phyloP scores from a whole-genome alignment of 2,329 filamentous ascomycete species.

The Gnomoniopsis sp. region DNA sequence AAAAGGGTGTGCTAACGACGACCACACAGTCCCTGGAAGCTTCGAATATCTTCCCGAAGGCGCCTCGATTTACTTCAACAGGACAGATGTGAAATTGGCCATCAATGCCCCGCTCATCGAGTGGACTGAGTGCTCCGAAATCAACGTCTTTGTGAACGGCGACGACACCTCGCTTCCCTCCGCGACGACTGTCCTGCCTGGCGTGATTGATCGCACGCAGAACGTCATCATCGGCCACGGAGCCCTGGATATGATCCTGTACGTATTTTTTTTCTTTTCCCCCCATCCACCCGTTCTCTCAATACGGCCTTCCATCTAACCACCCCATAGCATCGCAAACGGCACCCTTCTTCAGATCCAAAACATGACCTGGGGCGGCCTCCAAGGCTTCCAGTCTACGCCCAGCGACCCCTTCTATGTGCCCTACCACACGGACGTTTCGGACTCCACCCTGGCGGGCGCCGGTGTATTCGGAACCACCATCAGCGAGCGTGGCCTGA shows the following conservation, averaged over 20 bases:
- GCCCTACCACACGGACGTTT: constrained; percentile 53
- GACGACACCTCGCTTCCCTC: constrained; percentile 21
- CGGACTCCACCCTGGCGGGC: constrained; percentile 45
- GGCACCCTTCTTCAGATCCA: constrained; percentile 68
- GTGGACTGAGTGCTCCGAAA: constrained; percentile 55
- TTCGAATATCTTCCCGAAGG: constrained; percentile 61
- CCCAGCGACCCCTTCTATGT: constrained; percentile 63
- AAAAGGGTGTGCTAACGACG: not conserved
- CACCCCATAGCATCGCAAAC: constrained; percentile 42
- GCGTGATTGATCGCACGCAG: constrained; percentile 67
- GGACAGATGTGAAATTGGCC: constrained; percentile 60
- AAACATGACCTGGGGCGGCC: constrained; percentile 73
- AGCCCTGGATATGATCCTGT: constrained; percentile 60
- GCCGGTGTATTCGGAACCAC: constrained; percentile 66
- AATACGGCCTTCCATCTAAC: not conserved
- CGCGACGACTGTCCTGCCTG: constrained; percentile 42
- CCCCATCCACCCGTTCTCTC: not conserved
- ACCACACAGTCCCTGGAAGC: constrained; percentile 50
- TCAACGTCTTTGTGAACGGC: constrained; percentile 34
- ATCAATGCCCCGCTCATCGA: constrained; percentile 30
- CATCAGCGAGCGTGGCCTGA: constrained; percentile 73
- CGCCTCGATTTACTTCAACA: constrained; percentile 66
- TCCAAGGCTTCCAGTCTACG: constrained; percentile 60
- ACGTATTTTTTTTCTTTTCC: not conserved
- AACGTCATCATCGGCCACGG: constrained; percentile 71